Percentiles rank a stretch among this genome's conserved stretches.
These are phyloP conservation scores for Saccharum officinarum DNA, from an alignment of 176 grass and related monocot species.

Conservation along the genomic window DNA sequence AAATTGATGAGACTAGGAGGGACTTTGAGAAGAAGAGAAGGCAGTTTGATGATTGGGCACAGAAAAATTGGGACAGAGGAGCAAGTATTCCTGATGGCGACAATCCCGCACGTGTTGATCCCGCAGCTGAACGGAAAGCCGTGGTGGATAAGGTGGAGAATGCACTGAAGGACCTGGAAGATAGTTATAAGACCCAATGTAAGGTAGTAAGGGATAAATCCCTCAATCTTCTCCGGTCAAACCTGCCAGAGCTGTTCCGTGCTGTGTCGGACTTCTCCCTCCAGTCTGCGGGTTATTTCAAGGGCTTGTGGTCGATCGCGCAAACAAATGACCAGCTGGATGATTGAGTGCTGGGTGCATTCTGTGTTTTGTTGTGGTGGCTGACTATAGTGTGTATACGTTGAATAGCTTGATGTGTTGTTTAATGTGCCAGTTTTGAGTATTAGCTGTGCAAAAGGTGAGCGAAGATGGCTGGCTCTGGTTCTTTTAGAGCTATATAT, in stretches of 20 bases:
- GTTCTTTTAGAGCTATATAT: not conserved
- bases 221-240: constrained; percentile 52
- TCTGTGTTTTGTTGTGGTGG: not conserved
- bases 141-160: constrained; percentile 47
- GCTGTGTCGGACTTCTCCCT: constrained; percentile 51
- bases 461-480: not conserved
- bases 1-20: constrained; percentile 46
- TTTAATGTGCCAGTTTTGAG: constrained; percentile 25
- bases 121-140: constrained; percentile 42
- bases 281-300: constrained; percentile 55
- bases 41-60: constrained; percentile 66
- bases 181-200: constrained; percentile 45
- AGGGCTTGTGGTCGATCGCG: constrained; percentile 39
- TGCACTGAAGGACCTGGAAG: constrained; percentile 45
- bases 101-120: constrained; percentile 34
- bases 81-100: constrained; percentile 33
- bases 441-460: not conserved
- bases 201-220: constrained; percentile 80
- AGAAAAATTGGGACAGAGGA: constrained; percentile 55
- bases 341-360: not conserved
- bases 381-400: constrained; percentile 6
- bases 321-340: constrained; percentile 49
- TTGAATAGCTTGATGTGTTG: constrained; percentile 15
- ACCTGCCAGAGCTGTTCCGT: constrained; percentile 62
- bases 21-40: constrained; percentile 57